These are phyloP conservation scores for Kokia cookei DNA, from an alignment of 441 rosid species.

Conservation along the genomic window DNA sequence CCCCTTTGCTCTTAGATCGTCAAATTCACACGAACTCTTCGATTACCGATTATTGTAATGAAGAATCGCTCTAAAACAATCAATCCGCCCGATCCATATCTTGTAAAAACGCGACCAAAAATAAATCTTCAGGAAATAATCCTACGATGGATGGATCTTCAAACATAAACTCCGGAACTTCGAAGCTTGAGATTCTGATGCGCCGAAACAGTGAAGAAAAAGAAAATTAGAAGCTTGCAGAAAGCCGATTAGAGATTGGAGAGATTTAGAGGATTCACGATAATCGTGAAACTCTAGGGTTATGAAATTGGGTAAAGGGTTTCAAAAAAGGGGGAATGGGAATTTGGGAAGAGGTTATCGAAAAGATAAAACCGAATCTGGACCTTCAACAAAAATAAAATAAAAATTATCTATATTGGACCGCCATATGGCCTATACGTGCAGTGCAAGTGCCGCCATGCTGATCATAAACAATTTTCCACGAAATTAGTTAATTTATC, in stretches of 20 bases:
- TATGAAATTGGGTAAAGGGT: neutral
- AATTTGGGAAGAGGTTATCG: neutral
- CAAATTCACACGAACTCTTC: constrained; percentile 5
- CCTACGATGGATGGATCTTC: neutral
- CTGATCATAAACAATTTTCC: neutral
- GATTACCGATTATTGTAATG: neutral
- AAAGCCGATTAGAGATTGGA: neutral
- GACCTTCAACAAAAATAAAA: neutral
- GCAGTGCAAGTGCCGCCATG: neutral
- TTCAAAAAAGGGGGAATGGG: neutral
- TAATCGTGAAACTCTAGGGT: neutral
- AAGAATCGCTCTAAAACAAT: neutral
- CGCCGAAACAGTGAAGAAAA: neutral
- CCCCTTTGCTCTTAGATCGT: neutral
- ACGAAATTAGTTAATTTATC: neutral
- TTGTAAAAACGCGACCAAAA: neutral
- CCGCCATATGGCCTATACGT: neutral
- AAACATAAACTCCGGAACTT: neutral
- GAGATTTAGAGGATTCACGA: neutral
- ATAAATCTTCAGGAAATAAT: neutral
- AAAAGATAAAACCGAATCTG: neutral
- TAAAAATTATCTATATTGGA: neutral
- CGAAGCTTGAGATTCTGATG: neutral
- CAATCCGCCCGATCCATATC: neutral
- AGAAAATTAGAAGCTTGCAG: neutral